These are phyloP conservation scores for Kluyveromyces aestuarii DNA, from an alignment of 805 yeast species.

Conservation along the genomic window DNA sequence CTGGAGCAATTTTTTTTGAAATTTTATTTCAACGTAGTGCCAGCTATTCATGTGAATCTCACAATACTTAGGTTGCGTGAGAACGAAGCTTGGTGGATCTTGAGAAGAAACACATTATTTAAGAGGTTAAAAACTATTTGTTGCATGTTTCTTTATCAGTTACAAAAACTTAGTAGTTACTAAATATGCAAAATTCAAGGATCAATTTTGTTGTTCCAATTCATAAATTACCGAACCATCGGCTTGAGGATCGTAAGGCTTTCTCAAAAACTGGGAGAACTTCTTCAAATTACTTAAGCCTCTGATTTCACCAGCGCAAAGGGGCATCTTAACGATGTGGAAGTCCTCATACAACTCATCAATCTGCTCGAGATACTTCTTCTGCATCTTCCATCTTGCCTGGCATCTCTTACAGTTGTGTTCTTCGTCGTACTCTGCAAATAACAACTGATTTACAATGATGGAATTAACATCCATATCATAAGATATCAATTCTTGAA, in stretches of 20 bases:
- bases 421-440: constrained; percentile 64
- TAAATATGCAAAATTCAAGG: constrained; percentile 2
- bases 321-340: constrained; percentile 92
- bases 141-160: not conserved
- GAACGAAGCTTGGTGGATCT: not conserved
- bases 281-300: constrained; percentile 78
- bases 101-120: not conserved
- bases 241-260: constrained; percentile 65
- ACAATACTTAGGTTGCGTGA: not conserved
- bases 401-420: constrained; percentile 80
- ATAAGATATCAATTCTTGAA: constrained; percentile 90
- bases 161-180: not conserved
- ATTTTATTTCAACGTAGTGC: no score
- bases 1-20: constrained; percentile 11
- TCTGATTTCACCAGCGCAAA: constrained; percentile 89
- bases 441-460: constrained; percentile 87
- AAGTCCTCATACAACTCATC: constrained; percentile 94
- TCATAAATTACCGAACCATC: constrained; percentile 34
- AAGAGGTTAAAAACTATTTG: no score
- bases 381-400: constrained; percentile 93
- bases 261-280: constrained; percentile 72
- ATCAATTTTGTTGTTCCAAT: constrained; percentile 25
- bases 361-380: constrained; percentile 90
- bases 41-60: not conserved
- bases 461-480: constrained; percentile 96